A percentile compares a stretch with the other conserved stretches of the same genome.
phyloP scores from a whole-genome alignment of 176 grass and related monocot genomes.

The Tuctoria greenei region DNA sequence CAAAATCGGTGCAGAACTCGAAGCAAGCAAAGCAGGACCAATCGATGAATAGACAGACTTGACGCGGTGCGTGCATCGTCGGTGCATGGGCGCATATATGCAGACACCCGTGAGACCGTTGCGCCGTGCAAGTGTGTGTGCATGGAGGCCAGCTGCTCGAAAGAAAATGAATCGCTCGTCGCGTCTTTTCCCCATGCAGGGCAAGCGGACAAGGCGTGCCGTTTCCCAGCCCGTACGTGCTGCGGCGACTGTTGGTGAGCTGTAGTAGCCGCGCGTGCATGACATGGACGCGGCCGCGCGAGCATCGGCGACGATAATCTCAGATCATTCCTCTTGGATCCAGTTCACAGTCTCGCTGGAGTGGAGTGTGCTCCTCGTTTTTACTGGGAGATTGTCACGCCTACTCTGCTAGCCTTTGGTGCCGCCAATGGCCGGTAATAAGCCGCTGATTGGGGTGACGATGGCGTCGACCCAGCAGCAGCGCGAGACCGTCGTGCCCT shows the following conservation, averaged over 20 bases:
- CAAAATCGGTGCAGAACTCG: not conserved
- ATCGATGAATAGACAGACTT: too few relatives aligned
- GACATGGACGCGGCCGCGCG: not conserved
- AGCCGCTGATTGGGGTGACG: not conserved
- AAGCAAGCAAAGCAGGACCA: not conserved
- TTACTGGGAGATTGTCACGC: not conserved
- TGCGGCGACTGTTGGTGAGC: not conserved
- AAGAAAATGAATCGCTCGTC: not conserved
- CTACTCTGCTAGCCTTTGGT: not conserved
- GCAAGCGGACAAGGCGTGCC: constrained; percentile 12
- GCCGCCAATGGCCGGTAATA: not conserved
- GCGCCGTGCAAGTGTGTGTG: too few relatives aligned
- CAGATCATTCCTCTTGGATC: too few relatives aligned
- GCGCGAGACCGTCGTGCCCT: not conserved
- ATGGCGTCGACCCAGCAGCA: not conserved
- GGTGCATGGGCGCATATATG: not conserved
- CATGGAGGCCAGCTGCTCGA: not conserved
- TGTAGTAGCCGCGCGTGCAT: not conserved
- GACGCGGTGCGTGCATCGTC: not conserved
- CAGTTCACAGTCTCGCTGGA: not conserved
- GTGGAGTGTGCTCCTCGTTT: not conserved
- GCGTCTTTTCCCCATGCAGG: not conserved
- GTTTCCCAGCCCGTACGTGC: not conserved
- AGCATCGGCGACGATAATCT: constrained; percentile 15
- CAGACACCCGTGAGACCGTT: not conserved